These are phyloP conservation scores for Elasticomyces elasticus DNA, from an alignment of 495 filamentous ascomycete species.

Conservation along the genomic window DNA sequence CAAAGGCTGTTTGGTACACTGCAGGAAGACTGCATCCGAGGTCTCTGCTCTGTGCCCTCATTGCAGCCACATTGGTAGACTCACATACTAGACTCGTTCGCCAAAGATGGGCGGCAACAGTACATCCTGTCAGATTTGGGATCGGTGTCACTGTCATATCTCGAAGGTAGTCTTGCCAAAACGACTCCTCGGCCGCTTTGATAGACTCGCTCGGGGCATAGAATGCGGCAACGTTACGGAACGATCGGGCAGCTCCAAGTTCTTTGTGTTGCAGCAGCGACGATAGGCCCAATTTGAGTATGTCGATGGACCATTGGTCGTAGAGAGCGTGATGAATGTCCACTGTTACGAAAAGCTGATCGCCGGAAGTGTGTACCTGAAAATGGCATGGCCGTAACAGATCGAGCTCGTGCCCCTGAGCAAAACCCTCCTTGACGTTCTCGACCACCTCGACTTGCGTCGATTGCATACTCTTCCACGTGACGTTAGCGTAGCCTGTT, in stretches of 20 bases:
- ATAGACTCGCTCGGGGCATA: slow-evolving; percentile 19
- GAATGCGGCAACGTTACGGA: slow-evolving; percentile 37
- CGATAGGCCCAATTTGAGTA: slow-evolving; percentile 55
- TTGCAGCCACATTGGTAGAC: neutral
- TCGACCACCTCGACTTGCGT: slow-evolving; percentile 36
- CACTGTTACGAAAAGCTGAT: slow-evolving; percentile 33
- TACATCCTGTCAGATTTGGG: slow-evolving; percentile 19
- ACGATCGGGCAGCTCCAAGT: slow-evolving; percentile 40
- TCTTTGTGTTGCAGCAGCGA: slow-evolving; percentile 28
- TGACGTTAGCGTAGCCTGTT: slow-evolving; percentile 48
- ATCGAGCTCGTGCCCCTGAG: slow-evolving; percentile 29
- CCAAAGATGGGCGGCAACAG: neutral
- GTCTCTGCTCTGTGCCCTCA: slow-evolving; percentile 7
- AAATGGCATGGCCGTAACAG: slow-evolving; percentile 50
- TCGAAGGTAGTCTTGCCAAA: slow-evolving; percentile 46
- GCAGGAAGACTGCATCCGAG: slow-evolving; percentile 41
- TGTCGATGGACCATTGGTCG: slow-evolving; percentile 75
- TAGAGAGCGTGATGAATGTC: slow-evolving; percentile 70
- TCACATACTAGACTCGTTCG: neutral
- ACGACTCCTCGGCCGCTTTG: slow-evolving; percentile 21
- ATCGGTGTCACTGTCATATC: slow-evolving; percentile 34
- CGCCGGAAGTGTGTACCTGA: slow-evolving; percentile 34
- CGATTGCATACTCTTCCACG: slow-evolving; percentile 44
- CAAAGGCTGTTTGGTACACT: slow-evolving; percentile 60
- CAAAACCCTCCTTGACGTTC: slow-evolving; percentile 26